Conservation (phyloP, 768 basidiomycete species). For the Psilocybe cyanescens region DNA sequence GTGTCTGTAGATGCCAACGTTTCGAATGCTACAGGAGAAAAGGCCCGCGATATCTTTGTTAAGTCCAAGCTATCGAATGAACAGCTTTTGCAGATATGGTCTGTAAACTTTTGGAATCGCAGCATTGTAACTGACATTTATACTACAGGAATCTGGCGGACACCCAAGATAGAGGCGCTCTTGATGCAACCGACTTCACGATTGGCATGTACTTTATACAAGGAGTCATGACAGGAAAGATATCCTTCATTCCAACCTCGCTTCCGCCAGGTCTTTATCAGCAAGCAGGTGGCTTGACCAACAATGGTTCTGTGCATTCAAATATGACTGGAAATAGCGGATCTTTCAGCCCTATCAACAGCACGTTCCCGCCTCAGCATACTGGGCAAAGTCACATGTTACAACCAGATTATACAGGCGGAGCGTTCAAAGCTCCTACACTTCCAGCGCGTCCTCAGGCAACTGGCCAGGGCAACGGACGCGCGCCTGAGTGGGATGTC, state of each 20-base stretch:
- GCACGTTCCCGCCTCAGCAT: constrained; percentile 59
- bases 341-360: constrained; percentile 59
- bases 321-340: constrained; percentile 69
- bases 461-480: constrained; percentile 28
- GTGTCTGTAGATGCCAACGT: neutral
- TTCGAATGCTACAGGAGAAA: constrained; percentile 60
- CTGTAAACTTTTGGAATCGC: constrained; percentile 22
- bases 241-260: constrained; percentile 69
- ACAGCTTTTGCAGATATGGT: constrained; percentile 94
- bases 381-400: constrained; percentile 59
- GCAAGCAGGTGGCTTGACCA: constrained; percentile 58
- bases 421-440: constrained; percentile 35
- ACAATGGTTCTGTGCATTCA: constrained; percentile 39
- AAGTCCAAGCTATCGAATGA: constrained; percentile 89
- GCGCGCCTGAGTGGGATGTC: constrained; percentile 72
- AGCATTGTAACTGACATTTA: constrained; percentile 9
- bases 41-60: constrained; percentile 88
- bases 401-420: constrained; percentile 52
- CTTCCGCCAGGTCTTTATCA: constrained; percentile 89
- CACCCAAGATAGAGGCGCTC: constrained; percentile 85
- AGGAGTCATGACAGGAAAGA: constrained; percentile 80
- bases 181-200: constrained; percentile 91
- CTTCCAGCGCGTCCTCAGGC: constrained; percentile 44
- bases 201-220: constrained; percentile 98
- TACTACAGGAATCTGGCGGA: constrained; percentile 86